A percentile compares a stretch with the other conserved stretches of the same genome.
Evolutionary conservation across 169 alveolate species (phyloP).

Genomic region (Sarcocystis neurona): DNA sequence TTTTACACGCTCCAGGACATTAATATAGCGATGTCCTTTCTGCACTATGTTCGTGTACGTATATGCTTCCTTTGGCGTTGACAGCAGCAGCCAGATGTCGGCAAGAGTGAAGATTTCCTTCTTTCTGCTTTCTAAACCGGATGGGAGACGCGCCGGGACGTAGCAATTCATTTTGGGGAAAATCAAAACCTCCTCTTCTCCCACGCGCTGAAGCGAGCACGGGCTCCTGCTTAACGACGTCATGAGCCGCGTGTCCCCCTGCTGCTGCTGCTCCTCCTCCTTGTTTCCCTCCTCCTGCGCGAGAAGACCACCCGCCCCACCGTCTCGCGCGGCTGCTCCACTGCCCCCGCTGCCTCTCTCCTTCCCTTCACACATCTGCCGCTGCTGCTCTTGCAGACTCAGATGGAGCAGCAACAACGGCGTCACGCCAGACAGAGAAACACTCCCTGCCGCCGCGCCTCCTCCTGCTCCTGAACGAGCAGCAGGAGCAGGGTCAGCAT

Average conservation of each 20-base stretch:
- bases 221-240: neutral
- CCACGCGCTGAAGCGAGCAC: conserved; percentile 35
- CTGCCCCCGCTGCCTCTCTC: too few species aligned
- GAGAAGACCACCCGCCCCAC: neutral
- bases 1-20: conserved; percentile 48
- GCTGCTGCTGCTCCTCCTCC: neutral
- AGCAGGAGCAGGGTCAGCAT: too few species aligned
- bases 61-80: conserved; percentile 54
- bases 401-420: conserved; percentile 26
- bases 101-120: conserved; percentile 47
- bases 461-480: conserved; percentile 14
- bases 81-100: conserved; percentile 52
- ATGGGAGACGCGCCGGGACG: conserved; percentile 27
- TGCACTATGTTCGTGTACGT: conserved; percentile 35
- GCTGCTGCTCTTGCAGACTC: conserved; percentile 5
- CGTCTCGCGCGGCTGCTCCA: too few species aligned
- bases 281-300: neutral
- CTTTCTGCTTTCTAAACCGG: conserved; percentile 49
- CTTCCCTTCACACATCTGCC: conserved; percentile 19
- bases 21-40: conserved; percentile 47
- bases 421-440: conserved; percentile 2
- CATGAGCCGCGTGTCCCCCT: neutral
- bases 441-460: neutral
- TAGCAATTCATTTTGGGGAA: conserved; percentile 47
- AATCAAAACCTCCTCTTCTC: conserved; percentile 49